Percentiles rank a stretch among this genome's conserved stretches.
Conservation (phyloP, 495 filamentous ascomycete species). For the Xylaria longipes region DNA sequence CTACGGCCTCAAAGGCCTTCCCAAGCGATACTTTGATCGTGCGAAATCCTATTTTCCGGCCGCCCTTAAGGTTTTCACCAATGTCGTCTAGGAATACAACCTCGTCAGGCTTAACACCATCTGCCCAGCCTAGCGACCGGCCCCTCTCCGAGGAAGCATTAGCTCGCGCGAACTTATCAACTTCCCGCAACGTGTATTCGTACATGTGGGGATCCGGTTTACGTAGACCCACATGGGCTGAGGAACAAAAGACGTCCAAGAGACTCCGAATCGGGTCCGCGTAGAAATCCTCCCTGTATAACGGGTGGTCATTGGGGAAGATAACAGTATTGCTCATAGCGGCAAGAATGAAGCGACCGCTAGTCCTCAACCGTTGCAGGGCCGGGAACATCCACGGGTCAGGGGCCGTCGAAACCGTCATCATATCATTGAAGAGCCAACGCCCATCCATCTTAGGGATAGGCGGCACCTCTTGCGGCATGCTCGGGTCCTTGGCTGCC, state of each 20-base stretch:
- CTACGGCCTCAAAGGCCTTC: constrained; percentile 73
- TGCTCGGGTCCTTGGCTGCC: constrained; percentile 43
- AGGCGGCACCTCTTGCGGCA: constrained; percentile 58
- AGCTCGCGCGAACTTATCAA: constrained; percentile 64
- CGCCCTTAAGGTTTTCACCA: constrained; percentile 87
- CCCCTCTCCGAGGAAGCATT: constrained; percentile 45
- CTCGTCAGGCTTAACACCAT: constrained; percentile 67
- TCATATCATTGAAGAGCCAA: constrained; percentile 91
- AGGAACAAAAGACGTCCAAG: constrained; percentile 86
- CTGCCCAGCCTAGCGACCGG: constrained; percentile 52
- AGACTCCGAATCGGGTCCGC: constrained; percentile 58
- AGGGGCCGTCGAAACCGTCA: constrained; percentile 70
- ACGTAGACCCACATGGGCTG: constrained; percentile 83
- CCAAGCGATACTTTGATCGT: constrained; percentile 87
- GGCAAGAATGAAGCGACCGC: constrained; percentile 72
- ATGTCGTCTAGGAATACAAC: constrained; percentile 95
- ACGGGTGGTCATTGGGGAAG: constrained; percentile 73
- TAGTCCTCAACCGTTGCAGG: constrained; percentile 68
- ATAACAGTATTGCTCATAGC: constrained; percentile 89
- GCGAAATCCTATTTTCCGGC: constrained; percentile 73
- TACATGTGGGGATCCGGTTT: constrained; percentile 90
- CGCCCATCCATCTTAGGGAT: constrained; percentile 79
- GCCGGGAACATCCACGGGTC: constrained; percentile 91
- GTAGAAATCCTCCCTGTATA: constrained; percentile 43
- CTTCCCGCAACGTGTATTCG: constrained; percentile 67